Conservation (phyloP, 1,139 yeast genomes). For the Keqinozyma sinolaborantium region DNA sequence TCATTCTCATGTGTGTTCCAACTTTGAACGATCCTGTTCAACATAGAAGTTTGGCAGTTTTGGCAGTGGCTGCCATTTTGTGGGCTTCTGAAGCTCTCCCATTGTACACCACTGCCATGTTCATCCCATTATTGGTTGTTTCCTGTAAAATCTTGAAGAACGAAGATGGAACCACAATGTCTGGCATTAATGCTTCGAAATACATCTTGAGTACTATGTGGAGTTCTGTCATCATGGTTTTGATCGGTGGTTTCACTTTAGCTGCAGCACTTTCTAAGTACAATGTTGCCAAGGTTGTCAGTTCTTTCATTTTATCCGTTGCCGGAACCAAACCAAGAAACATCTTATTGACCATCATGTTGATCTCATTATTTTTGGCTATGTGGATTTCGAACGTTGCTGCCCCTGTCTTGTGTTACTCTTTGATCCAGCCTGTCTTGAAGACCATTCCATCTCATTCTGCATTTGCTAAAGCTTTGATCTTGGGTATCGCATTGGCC, state of each 20-base stretch:
- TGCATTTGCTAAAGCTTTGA: conserved; percentile 76
- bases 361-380: conserved; percentile 76
- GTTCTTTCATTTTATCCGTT: conserved; percentile 72
- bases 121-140: conserved; percentile 79
- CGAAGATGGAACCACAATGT: conserved; percentile 48
- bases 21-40: conserved; percentile 70
- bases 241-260: conserved; percentile 88
- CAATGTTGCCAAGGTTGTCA: conserved; percentile 79
- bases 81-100: conserved; percentile 98
- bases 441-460: conserved; percentile 79
- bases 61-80: conserved; percentile 71
- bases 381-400: conserved; percentile 98
- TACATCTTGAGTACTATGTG: conserved; percentile 86
- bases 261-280: conserved; percentile 93
- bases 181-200: conserved; percentile 66
- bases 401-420: conserved; percentile 88
- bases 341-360: conserved; percentile 76
- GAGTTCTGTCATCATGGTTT: conserved; percentile 86
- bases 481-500: conserved; percentile 87
- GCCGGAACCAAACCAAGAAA: conserved; percentile 86
- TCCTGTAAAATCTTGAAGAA: conserved; percentile 66
- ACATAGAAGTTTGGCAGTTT: conserved; percentile 74
- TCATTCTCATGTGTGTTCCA: conserved; percentile 47
- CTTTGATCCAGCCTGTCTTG: conserved; percentile 84
- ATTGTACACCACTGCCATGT: conserved; percentile 74